Percentiles rank a stretch among this genome's conserved stretches.
Conservation (phyloP, 345 rosid genomes). For the Excoecaria agallocha region DNA sequence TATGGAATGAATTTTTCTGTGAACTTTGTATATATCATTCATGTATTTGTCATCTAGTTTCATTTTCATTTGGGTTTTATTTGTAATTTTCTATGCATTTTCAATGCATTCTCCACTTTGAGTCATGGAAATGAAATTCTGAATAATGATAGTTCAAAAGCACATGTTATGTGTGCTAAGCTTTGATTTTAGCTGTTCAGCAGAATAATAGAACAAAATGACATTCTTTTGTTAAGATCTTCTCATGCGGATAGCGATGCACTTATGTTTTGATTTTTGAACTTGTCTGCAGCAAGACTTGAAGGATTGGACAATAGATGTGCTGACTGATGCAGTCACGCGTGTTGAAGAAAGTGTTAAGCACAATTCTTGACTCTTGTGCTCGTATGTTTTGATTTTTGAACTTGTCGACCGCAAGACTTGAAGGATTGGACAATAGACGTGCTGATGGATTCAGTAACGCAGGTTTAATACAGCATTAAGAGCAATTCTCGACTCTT, state of each 20-base stretch:
- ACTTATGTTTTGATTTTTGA: background rate
- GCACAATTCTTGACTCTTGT: conserved; percentile 6
- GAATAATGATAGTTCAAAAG: too few relatives aligned
- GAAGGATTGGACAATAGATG: conserved; percentile 90
- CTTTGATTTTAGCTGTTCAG: background rate
- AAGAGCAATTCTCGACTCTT: conserved; percentile 17
- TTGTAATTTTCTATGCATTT: too few relatives aligned
- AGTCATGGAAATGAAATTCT: too few relatives aligned
- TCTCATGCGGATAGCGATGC: background rate
- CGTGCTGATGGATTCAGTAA: conserved; percentile 66
- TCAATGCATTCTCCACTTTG: too few relatives aligned
- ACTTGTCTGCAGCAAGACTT: conserved; percentile 58
- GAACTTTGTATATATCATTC: too few relatives aligned
- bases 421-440: conserved; percentile 89
- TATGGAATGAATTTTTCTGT: too few relatives aligned
- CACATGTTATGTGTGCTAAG: background rate
- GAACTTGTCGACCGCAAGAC: conserved; percentile 53
- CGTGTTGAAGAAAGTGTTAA: conserved; percentile 70
- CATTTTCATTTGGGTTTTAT: too few relatives aligned
- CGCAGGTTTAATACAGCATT: conserved; percentile 68
- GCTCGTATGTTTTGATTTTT: conserved; percentile 5
- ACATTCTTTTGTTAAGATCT: background rate
- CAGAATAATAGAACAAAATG: conserved; percentile 1
- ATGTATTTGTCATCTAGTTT: too few relatives aligned
- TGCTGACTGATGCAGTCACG: conserved; percentile 67